Conservation (phyloP, 805 yeast species). For the Pachysolen tannophilus region DNA sequence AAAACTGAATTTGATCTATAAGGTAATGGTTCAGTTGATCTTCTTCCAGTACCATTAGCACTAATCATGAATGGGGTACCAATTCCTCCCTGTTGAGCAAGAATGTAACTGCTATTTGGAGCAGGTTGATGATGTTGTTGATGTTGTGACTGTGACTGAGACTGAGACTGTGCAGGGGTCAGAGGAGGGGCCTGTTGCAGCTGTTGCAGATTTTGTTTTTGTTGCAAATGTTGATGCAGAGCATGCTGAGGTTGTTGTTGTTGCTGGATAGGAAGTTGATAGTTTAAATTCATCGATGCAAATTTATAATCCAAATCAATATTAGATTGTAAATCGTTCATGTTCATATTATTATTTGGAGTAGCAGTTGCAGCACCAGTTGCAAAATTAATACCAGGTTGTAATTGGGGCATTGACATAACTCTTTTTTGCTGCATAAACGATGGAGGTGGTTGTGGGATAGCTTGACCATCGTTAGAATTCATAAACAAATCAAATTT, state of each 20-base stretch:
- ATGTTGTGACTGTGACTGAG: too few relatives aligned
- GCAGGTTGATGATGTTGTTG: background rate
- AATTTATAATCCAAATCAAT: background rate
- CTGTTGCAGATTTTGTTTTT: background rate
- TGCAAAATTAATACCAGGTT: slow-evolving; percentile 8
- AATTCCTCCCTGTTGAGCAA: background rate
- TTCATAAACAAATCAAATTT: slow-evolving; percentile 3
- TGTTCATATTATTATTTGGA: background rate
- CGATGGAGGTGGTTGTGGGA: background rate
- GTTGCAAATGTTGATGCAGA: too few relatives aligned
- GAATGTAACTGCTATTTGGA: background rate
- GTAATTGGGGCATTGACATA: slow-evolving; percentile 11
- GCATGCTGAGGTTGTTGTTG: too few relatives aligned
- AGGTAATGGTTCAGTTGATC: background rate
- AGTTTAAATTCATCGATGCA: background rate
- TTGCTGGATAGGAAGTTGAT: background rate
- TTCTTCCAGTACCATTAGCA: background rate
- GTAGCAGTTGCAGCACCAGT: background rate
- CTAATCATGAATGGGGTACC: background rate
- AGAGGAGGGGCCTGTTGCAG: too few relatives aligned
- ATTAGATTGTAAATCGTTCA: background rate
- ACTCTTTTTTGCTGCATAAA: slow-evolving; percentile 7
- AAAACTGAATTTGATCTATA: slow-evolving; percentile 3
- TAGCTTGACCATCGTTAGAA: background rate
- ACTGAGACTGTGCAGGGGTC: too few relatives aligned